Conservation (phyloP, 805 yeast genomes). For the Yamadazyma olivae region DNA sequence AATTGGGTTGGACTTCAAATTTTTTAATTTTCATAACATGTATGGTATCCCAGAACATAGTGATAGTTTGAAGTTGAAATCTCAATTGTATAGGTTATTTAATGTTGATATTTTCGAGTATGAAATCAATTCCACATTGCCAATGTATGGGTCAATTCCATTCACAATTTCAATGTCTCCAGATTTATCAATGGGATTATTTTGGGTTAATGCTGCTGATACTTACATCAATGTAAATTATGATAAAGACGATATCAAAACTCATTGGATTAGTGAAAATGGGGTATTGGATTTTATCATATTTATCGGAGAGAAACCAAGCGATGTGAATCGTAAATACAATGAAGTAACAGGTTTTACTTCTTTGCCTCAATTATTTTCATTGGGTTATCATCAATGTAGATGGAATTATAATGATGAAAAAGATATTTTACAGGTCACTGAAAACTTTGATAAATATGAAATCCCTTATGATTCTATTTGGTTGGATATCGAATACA, state of each 20-base stretch:
- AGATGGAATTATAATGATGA: constrained; percentile 96
- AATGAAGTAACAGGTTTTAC: constrained; percentile 72
- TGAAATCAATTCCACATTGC: constrained; percentile 73
- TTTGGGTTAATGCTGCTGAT: constrained; percentile 93
- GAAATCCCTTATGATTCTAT: constrained; percentile 85
- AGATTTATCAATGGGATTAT: constrained; percentile 64
- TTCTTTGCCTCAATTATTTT: constrained; percentile 68
- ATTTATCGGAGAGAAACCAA: constrained; percentile 58
- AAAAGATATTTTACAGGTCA: constrained; percentile 75
- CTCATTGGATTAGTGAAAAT: constrained; percentile 95
- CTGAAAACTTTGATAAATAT: constrained; percentile 63
- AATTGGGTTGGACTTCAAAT: constrained; percentile 71
- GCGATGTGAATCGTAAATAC: constrained; percentile 56
- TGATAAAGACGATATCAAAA: constrained; percentile 23
- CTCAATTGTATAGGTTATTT: constrained; percentile 72
- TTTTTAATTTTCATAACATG: constrained; percentile 58
- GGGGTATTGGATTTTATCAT: constrained; percentile 78
- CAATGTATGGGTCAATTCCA: constrained; percentile 97
- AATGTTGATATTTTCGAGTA: constrained; percentile 97
- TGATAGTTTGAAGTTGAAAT: constrained; percentile 68
- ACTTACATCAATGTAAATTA: constrained; percentile 71
- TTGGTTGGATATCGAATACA: constrained; percentile 94
- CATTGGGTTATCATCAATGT: constrained; percentile 93
- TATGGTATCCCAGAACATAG: constrained; percentile 99
- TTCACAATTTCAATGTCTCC: constrained; percentile 69